phyloP scores from a whole-genome alignment of 2,329 filamentous ascomycete species.

The Diaporthe capsici region DNA sequence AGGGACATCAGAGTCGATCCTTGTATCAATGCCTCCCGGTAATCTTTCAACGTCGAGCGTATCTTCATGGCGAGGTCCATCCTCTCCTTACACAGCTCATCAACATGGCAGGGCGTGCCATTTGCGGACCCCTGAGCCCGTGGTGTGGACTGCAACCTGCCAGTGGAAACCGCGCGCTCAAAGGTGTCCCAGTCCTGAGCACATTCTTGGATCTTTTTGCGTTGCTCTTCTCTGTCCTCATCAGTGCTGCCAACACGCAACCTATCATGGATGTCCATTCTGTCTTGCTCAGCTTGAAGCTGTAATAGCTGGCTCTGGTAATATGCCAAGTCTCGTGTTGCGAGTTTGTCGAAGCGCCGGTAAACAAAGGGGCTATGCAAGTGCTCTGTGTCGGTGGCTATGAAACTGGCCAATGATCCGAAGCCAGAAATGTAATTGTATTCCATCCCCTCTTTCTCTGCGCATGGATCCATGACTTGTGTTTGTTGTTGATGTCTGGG shows the following conservation, averaged over 20 bases:
- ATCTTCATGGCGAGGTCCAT: slow-evolving; percentile 4
- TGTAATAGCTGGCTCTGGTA: not conserved
- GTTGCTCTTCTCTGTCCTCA: not conserved
- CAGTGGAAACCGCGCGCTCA: not conserved
- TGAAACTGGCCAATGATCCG: not conserved
- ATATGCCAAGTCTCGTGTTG: not conserved
- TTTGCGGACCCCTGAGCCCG: not conserved
- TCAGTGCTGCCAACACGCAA: not conserved
- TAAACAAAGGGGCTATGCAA: not conserved
- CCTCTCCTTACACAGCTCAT: not conserved
- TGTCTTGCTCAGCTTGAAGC: slow-evolving; percentile 1
- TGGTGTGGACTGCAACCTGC: not conserved
- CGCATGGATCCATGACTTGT: not conserved
- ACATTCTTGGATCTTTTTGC: not conserved
- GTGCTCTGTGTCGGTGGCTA: not conserved
- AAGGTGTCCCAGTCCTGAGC: not conserved
- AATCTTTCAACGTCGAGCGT: not conserved
- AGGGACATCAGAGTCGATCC: not conserved
- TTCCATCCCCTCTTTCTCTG: not conserved
- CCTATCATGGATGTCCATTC: not conserved
- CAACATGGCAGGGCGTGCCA: not conserved
- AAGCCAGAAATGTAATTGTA: not conserved
- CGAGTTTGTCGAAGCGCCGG: not conserved
- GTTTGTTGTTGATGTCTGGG: not conserved
- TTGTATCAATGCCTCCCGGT: not conserved